A percentile compares a stretch with the other conserved stretches of the same genome.
phyloP scores from a whole-genome alignment of 495 filamentous ascomycete genomes.

The Echria macrotheca region DNA sequence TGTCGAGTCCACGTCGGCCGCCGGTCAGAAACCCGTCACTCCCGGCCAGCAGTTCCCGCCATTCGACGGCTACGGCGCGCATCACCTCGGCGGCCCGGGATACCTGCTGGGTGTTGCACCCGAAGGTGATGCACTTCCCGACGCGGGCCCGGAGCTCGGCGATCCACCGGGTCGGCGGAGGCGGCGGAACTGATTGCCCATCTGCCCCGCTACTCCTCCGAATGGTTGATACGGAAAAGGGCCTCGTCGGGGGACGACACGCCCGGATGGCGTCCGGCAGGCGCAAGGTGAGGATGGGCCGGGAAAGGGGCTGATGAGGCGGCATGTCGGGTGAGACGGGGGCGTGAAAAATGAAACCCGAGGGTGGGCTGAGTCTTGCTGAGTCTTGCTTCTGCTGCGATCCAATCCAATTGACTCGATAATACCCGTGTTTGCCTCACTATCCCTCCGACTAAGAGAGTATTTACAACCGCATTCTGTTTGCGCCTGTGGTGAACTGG shows the following conservation, averaged over 20 bases:
- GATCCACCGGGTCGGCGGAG: conserved; percentile 61
- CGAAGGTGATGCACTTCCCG: conserved; percentile 82
- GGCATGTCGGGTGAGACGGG: too few relatives aligned
- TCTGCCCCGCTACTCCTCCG: too few relatives aligned
- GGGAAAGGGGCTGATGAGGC: not conserved
- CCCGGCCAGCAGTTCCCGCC: conserved; percentile 71
- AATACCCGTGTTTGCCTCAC: too few relatives aligned
- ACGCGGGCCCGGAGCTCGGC: conserved; percentile 65
- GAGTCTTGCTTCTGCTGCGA: too few relatives aligned
- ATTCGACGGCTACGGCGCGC: conserved; percentile 59
- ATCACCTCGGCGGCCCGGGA: conserved; percentile 57
- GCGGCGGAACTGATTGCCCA: conserved; percentile 11
- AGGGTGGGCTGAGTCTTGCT: too few relatives aligned
- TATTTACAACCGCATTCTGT: too few relatives aligned
- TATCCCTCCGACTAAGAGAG: too few relatives aligned
- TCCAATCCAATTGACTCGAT: too few relatives aligned
- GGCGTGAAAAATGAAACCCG: too few relatives aligned
- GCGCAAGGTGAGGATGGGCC: not conserved
- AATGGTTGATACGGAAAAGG: not conserved
- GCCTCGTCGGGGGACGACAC: not conserved
- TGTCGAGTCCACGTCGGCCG: conserved; percentile 57
- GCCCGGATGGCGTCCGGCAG: not conserved
- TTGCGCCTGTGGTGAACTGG: too few relatives aligned
- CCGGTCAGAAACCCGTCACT: conserved; percentile 77
- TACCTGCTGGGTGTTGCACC: conserved; percentile 55